phyloP scores from a whole-genome alignment of 2,329 filamentous ascomycete genomes.

The Diaporthe sp. region DNA sequence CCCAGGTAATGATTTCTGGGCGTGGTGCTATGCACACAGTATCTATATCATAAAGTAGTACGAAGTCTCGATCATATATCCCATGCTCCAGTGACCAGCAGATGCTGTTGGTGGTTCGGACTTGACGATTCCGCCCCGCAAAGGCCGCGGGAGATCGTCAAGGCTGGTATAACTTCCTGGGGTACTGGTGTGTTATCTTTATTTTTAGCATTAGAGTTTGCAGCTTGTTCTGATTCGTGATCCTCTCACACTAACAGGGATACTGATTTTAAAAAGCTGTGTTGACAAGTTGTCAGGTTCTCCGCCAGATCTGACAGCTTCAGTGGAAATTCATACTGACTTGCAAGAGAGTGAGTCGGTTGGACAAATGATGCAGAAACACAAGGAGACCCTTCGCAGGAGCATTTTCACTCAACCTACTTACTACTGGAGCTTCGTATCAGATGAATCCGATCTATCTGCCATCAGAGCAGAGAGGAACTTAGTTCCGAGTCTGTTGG shows the following conservation, averaged over 20 bases:
- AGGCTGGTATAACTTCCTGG: background rate
- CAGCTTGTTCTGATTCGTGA: background rate
- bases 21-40: background rate
- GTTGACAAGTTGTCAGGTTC: background rate
- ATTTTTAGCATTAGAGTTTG: slow-evolving; percentile 9
- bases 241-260: background rate
- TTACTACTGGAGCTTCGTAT: background rate
- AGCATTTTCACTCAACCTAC: background rate
- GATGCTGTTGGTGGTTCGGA: background rate
- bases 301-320: background rate
- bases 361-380: background rate
- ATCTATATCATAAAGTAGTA: background rate
- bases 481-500: too few relatives aligned
- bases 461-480: background rate
- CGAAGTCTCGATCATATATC: background rate
- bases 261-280: background rate
- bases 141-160: background rate
- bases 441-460: background rate
- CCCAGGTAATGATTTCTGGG: background rate
- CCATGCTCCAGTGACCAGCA: background rate
- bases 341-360: background rate
- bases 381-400: background rate
- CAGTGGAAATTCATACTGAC: background rate
- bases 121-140: too few relatives aligned
- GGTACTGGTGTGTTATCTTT: background rate